Evolutionary conservation across 1,139 yeast genomes (phyloP).

Genomic region (Wickerhamomyces sp.): DNA sequence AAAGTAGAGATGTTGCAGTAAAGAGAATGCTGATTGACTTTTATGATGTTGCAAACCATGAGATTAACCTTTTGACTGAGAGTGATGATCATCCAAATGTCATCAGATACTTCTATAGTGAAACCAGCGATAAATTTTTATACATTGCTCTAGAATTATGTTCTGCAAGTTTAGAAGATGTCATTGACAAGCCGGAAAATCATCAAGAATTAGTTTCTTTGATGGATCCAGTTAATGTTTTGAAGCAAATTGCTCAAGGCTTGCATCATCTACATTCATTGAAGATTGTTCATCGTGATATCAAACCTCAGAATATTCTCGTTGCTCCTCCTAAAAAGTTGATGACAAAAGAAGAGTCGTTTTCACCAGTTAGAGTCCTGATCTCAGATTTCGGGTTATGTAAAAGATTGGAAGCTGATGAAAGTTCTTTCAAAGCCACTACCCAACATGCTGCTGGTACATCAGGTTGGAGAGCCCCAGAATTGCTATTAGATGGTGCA

Average conservation of each 20-base stretch:
- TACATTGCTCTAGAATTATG: conserved; percentile 93
- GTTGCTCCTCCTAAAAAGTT: conserved; percentile 64
- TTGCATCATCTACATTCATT: conserved; percentile 81
- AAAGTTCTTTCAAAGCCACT: conserved; percentile 89
- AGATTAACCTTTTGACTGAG: conserved; percentile 80
- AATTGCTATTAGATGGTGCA: conserved; percentile 46
- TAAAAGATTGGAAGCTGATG: conserved; percentile 85
- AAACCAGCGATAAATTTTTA: conserved; percentile 78
- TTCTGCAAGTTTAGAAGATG: conserved; percentile 82
- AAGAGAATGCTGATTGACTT: conserved; percentile 91
- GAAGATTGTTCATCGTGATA: conserved; percentile 91
- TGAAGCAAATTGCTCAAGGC: conserved; percentile 80
- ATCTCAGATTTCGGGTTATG: conserved; percentile 96
- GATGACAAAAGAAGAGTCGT: conserved; percentile 19
- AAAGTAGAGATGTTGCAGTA: conserved; percentile 91
- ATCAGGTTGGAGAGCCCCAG: conserved; percentile 98
- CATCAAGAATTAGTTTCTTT: conserved; percentile 30
- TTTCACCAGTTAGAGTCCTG: conserved; percentile 53
- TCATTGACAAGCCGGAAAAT: conserved; percentile 50
- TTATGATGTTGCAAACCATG: conserved; percentile 94
- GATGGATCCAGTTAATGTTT: conserved; percentile 48
- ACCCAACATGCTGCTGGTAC: conserved; percentile 95
- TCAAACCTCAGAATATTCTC: conserved; percentile 92
- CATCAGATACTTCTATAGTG: conserved; percentile 86
- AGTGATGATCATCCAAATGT: conserved; percentile 98